Conservation (phyloP, 2,329 filamentous ascomycete species). For the Aspergillus sp. region DNA sequence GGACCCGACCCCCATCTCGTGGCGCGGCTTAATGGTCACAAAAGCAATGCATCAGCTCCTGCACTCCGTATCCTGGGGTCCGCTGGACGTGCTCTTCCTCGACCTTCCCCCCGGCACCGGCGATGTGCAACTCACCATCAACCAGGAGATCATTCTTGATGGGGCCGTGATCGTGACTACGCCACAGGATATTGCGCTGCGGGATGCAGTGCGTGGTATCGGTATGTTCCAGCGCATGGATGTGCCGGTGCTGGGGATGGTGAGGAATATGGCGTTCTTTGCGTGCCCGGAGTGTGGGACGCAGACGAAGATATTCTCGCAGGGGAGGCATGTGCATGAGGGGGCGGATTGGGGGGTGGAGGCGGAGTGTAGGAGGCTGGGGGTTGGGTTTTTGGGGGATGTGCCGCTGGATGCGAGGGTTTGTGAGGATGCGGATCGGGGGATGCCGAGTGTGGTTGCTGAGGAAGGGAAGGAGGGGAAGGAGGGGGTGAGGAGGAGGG, state of each 20-base stretch:
- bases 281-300: slow-evolving; percentile 74
- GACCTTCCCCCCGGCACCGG: slow-evolving; percentile 94
- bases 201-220: slow-evolving; percentile 88
- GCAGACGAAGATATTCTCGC: slow-evolving; percentile 74
- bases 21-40: slow-evolving; percentile 96
- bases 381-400: slow-evolving; percentile 80
- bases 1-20: slow-evolving; percentile 75
- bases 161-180: slow-evolving; percentile 86
- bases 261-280: slow-evolving; percentile 90
- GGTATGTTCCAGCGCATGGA: slow-evolving; percentile 88
- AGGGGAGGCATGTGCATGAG: slow-evolving; percentile 27
- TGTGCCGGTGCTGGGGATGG: slow-evolving; percentile 76
- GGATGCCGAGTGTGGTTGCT: slow-evolving; percentile 85
- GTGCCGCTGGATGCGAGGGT: slow-evolving; percentile 85
- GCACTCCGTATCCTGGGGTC: slow-evolving; percentile 92
- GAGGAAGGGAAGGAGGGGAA: slow-evolving; percentile 67
- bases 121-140: slow-evolving; percentile 95
- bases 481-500: slow-evolving; percentile 59
- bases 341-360: slow-evolving; percentile 62
- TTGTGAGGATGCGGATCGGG: slow-evolving; percentile 81
- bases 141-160: slow-evolving; percentile 87
- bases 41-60: slow-evolving; percentile 94
- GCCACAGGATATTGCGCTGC: slow-evolving; percentile 87
- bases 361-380: slow-evolving; percentile 69
- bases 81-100: slow-evolving; percentile 82